Evolutionary conservation across 768 basidiomycete species (phyloP), one percentile per base, ranked within the genome.

Genomic region (Pulveroboletus frians): DNA sequence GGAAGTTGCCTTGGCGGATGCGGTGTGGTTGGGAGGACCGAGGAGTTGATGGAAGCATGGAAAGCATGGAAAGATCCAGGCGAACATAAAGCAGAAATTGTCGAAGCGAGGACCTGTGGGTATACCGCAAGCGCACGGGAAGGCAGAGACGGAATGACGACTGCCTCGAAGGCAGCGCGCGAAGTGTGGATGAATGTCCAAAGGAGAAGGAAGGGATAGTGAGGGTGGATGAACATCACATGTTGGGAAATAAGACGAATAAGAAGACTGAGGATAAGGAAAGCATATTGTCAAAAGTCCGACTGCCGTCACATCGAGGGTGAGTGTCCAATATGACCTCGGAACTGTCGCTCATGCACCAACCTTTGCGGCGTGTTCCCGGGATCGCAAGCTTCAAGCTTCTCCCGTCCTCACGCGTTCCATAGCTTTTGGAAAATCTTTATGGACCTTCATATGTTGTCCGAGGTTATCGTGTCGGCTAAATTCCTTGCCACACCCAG

Each of bases 391-490:
- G 27, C 37, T 40, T 56, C 59, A 63, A 32, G 40, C 52, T 38
- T 64, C 62, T 41, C 48, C 56, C n/a, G 38, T 52, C 46, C 55
- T 59, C 46, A 52, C 31, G 46, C 60, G 67, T 38, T 66, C 66
- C 43, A 68, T 36, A 11, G 53, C 42, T 35, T 57, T 67, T n/a
- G 63, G 51, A 34, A 59, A 59, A 54, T 71, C 67, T 56, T 73
- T 74, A 69, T 92, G 89, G 37, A 91, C 85, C 41, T 86, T 83
- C 83, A 88, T 84, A 60, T 93, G 91, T 68, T 93, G 91, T 39
- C 83, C 81, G 39, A 93, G 78, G 62, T 93, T 93, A 65, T 93
- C 92, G 59, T 88, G 87, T 41, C 92, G 76, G 60, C 84, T 87
- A 63, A 93, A 93, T 55, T 82, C 83, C 73, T 90, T 91, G 46